These are phyloP conservation scores for Mortierella sp. DNA, from an alignment of 371 early-diverging fungal genomes.

Conservation along the genomic window DNA sequence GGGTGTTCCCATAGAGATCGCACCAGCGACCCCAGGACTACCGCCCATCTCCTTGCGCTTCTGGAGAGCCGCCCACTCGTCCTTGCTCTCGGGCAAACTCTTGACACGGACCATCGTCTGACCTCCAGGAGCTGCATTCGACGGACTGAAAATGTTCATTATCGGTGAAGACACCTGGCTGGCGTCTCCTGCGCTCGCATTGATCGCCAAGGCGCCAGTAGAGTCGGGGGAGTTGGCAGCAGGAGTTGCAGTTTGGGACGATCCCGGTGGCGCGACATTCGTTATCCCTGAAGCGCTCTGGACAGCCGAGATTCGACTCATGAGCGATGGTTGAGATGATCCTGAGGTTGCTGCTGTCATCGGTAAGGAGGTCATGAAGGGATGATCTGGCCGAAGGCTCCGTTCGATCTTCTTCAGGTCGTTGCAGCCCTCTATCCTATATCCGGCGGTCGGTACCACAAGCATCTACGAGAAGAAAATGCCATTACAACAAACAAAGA, in stretches of 20 bases:
- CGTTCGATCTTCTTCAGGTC: constrained; percentile 34
- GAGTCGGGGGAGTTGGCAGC: not conserved
- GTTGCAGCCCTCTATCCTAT: constrained; percentile 43
- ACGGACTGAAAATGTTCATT: not conserved
- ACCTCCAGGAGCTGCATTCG: not conserved
- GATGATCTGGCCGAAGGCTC: constrained; percentile 5
- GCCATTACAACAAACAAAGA: not conserved
- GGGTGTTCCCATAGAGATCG: constrained; percentile 11
- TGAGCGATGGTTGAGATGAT: constrained; percentile 17
- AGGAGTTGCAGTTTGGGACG: not conserved
- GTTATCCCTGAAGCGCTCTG: not conserved
- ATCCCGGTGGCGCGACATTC: not conserved
- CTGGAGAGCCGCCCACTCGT: constrained; percentile 40
- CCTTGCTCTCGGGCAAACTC: constrained; percentile 33
- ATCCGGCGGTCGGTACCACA: constrained; percentile 34
- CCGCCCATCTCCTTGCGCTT: constrained; percentile 32
- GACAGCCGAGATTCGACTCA: constrained; percentile 16
- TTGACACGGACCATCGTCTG: constrained; percentile 28
- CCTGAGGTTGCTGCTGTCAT: not conserved
- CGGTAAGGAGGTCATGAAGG: not conserved
- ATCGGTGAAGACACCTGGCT: not conserved
- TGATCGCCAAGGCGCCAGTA: not conserved
- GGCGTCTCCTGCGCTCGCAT: not conserved
- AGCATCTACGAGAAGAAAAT: constrained; percentile 26
- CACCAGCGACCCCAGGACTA: constrained; percentile 14